A percentile compares a stretch with the other conserved stretches of the same genome.
phyloP scores from a whole-genome alignment of 495 filamentous ascomycete species.

The Lophiotrema nucula region DNA sequence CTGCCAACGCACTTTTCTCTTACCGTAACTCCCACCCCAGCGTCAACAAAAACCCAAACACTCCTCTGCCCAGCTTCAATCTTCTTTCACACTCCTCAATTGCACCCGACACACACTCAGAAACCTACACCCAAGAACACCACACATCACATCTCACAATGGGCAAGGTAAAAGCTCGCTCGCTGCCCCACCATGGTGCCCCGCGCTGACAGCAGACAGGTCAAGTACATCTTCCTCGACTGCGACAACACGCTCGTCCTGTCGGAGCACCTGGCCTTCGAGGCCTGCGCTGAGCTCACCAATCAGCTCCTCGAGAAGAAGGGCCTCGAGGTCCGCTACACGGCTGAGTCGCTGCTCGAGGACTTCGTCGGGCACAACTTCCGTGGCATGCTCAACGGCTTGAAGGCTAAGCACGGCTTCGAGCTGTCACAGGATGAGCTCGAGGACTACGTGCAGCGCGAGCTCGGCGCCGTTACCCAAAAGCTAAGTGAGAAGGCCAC shows the following conservation, averaged over 20 bases:
- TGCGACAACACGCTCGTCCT: conserved; percentile 98
- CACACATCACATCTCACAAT: conserved; percentile 15
- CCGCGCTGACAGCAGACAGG: conserved; percentile 46
- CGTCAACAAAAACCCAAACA: not conserved
- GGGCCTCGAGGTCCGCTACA: conserved; percentile 69
- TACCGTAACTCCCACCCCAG: not conserved
- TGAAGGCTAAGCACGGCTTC: conserved; percentile 77
- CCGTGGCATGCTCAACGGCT: conserved; percentile 79
- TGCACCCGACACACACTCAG: not conserved
- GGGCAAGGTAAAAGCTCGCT: conserved; percentile 12
- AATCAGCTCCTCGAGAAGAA: conserved; percentile 80
- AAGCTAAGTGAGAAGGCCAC: conserved; percentile 70
- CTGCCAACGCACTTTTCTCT: conserved; percentile 8
- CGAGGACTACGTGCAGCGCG: conserved; percentile 71
- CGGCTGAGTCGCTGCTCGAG: conserved; percentile 70
- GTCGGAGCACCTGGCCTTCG: conserved; percentile 88
- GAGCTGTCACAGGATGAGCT: conserved; percentile 64
- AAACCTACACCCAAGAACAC: not conserved
- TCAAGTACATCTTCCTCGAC: conserved; percentile 85
- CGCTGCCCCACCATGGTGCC: conserved; percentile 16
- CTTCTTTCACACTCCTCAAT: not conserved
- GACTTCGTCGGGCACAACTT: conserved; percentile 98
- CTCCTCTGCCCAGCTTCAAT: not conserved
- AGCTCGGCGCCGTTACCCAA: conserved; percentile 80
- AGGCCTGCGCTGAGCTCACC: conserved; percentile 87